A percentile compares a stretch with the other conserved stretches of the same genome.
Evolutionary conservation across 306 rosid species (phyloP).

Genomic region (Coriaria nepalensis): DNA sequence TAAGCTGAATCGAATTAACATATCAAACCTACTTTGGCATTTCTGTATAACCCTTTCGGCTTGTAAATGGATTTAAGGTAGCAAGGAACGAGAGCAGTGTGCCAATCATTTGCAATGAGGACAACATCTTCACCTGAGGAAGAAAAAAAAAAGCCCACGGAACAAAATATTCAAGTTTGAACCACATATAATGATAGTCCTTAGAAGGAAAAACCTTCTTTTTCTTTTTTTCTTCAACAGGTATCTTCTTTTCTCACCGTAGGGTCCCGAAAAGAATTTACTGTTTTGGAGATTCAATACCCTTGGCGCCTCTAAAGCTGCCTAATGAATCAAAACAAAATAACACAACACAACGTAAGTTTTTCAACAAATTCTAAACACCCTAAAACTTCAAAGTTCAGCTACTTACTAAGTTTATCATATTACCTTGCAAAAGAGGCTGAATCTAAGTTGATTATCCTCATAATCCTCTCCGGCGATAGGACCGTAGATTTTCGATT

Average conservation of each 20-base stretch:
- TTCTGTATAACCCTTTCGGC: conserved; percentile 34
- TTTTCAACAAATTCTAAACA: too few species aligned
- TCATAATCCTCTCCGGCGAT: conserved; percentile 45
- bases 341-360: too few species aligned
- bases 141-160: background rate
- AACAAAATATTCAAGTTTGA: background rate
- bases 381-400: background rate
- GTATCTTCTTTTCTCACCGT: conserved; percentile 30
- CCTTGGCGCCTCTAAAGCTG: conserved; percentile 72
- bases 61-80: conserved; percentile 53
- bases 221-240: background rate
- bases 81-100: conserved; percentile 60
- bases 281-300: conserved; percentile 42
- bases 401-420: background rate
- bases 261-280: conserved; percentile 55
- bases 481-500: conserved; percentile 63
- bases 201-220: background rate
- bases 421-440: conserved; percentile 64
- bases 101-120: conserved; percentile 76
- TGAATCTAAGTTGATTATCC: conserved; percentile 60
- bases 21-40: conserved; percentile 36
- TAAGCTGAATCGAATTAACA: background rate
- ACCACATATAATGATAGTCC: background rate
- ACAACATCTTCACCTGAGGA: conserved; percentile 59
- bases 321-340: conserved; percentile 23